Evolutionary conservation across 2,329 filamentous ascomycete genomes (phyloP).

Genomic region (Cladosporium sp.): DNA sequence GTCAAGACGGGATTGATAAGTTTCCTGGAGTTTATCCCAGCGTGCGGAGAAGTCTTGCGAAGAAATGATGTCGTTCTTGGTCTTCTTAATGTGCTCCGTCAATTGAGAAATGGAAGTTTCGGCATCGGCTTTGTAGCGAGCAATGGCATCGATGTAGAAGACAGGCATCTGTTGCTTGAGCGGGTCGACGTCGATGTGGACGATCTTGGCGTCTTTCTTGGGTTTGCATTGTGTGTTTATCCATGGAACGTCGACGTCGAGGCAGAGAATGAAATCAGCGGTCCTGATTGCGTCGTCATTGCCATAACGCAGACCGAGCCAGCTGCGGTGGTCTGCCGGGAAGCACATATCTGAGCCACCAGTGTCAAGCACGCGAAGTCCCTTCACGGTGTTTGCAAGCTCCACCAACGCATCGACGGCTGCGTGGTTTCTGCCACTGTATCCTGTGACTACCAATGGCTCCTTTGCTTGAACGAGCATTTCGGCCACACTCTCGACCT

Average conservation of each 20-base stretch:
- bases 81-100: constrained; percentile 50
- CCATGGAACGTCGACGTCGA: constrained; percentile 92
- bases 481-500: constrained; percentile 56
- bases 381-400: constrained; percentile 63
- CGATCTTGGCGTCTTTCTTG: constrained; percentile 51
- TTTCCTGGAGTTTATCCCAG: constrained; percentile 52
- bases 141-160: constrained; percentile 52
- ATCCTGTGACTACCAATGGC: constrained; percentile 67
- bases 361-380: constrained; percentile 67
- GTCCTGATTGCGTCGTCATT: constrained; percentile 66
- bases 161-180: constrained; percentile 59
- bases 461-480: constrained; percentile 59
- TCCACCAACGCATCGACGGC: constrained; percentile 58
- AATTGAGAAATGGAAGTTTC: constrained; percentile 50
- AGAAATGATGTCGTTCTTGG: constrained; percentile 40
- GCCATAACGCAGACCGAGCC: constrained; percentile 64
- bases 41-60: constrained; percentile 31
- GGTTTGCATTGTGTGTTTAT: constrained; percentile 71
- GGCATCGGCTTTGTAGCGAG: constrained; percentile 48
- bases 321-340: constrained; percentile 60
- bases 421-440: constrained; percentile 63
- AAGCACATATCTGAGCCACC: constrained; percentile 80
- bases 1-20: constrained; percentile 56
- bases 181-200: constrained; percentile 63
- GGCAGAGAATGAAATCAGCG: constrained; percentile 77